Base-by-base conservation (phyloP, 2,329 filamentous ascomycete genomes). In the Rugonectria rugulosa region DNA sequence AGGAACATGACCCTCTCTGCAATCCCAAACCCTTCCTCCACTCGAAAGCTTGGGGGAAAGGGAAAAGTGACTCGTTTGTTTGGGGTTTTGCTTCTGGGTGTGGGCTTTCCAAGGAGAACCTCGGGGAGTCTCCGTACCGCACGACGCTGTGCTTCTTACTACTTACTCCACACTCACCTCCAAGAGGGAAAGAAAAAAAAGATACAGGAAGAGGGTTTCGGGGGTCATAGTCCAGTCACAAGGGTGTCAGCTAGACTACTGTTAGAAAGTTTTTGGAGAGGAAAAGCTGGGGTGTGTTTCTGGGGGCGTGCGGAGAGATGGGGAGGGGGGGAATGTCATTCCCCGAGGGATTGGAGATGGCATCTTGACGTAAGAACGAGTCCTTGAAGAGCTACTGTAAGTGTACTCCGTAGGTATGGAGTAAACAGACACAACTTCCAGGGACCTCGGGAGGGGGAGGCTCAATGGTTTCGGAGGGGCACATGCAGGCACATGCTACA, bases 401-500 rank as follows among this genome's bases (percentile, higher is more conserved):
- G 21, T 20, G 40, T 20, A 23, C n/a, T 19, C 17, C 19, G 20
- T 17, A 12, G 17, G 19, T 17, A 26, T 14, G 15, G 12, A 20
- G 27, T n/a, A n/a, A n/a, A 19, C n/a, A 32, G 6, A 41, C 3
- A 4, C 12, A 38, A 12, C 37, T 7, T 49, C 32, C 17, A 38
- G 20, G 36, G 20, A 23, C 17, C 17, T 34, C 14, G 12, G 26
- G 12, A 29, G 26, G 12, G 48, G 48, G 40, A 51, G 48, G 38
- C 32, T 41, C 31, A 51, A 43, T 7, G 20, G 20, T 27, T 40
- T 21, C 15, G 14, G 19, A n/a, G 20, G 32, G 34, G 50, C 50
- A 53, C 50, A 53, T 53, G 51, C 51, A 53, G 51, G 51, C 51
- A 53, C 51, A 53, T 53, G 51, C 43, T 32, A 34, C 43, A 21